phyloP scores from a whole-genome alignment of 2,329 filamentous ascomycete genomes.

The Exophiala lecanii-corni region DNA sequence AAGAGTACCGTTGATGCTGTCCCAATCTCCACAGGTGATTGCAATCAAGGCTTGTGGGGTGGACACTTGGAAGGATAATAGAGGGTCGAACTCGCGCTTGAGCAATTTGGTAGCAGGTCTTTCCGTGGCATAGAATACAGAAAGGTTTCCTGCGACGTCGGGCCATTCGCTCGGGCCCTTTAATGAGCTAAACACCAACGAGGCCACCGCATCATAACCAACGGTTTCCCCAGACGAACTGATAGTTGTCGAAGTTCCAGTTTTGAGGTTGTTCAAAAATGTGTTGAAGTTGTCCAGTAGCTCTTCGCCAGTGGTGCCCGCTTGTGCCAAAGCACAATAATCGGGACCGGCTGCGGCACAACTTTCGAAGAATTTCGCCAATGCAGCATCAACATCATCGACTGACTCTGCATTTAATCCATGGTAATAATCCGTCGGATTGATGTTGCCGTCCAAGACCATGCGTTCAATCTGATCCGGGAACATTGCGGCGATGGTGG shows the following conservation, averaged over 20 bases:
- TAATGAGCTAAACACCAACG: not conserved
- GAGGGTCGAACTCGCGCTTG: not conserved
- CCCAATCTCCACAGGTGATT: constrained; percentile 12
- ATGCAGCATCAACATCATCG: constrained; percentile 40
- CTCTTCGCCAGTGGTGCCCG: constrained; percentile 6
- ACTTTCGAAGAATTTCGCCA: constrained; percentile 49
- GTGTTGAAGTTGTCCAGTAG: constrained; percentile 5
- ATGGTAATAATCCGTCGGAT: constrained; percentile 13
- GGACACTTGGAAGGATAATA: not conserved
- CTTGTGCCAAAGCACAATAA: constrained; percentile 8
- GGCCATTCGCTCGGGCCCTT: not conserved
- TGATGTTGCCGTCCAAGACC: constrained; percentile 31
- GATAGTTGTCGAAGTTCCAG: constrained; percentile 37
- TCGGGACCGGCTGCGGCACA: constrained; percentile 29
- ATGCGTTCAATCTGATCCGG: constrained; percentile 36
- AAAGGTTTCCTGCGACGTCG: not conserved
- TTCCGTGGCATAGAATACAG: not conserved
- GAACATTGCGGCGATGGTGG: constrained; percentile 37
- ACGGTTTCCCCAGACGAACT: constrained; percentile 38
- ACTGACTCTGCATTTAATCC: constrained; percentile 8
- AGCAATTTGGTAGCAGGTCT: not conserved
- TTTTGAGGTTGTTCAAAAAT: not conserved
- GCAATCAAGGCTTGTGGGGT: not conserved
- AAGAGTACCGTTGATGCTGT: not conserved
- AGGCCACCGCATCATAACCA: not conserved